Evolutionary conservation across 2,329 filamentous ascomycete genomes (phyloP).

Genomic region (Cercospora zeina): DNA sequence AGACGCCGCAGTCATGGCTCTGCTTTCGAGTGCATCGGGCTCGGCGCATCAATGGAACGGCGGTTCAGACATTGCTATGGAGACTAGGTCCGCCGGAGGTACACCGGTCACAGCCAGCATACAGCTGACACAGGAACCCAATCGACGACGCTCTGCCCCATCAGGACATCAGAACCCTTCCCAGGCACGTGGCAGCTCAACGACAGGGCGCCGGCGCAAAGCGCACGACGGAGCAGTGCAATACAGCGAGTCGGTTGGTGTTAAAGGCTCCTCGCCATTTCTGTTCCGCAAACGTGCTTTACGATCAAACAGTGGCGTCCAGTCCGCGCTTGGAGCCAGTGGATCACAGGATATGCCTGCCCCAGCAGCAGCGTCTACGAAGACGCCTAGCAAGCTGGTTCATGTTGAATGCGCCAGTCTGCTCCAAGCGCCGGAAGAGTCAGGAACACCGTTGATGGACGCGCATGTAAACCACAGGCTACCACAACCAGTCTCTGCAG

Average conservation of each 20-base stretch:
- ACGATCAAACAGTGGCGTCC: constrained; percentile 16
- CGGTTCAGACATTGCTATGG: neutral
- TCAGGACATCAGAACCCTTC: constrained; percentile 20
- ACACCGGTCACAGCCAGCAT: neutral
- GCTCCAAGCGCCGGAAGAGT: neutral
- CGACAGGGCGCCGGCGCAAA: constrained; percentile 12
- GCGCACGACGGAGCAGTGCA: neutral
- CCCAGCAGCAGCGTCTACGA: constrained; percentile 9
- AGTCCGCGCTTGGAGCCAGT: constrained; percentile 5
- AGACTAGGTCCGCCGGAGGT: neutral
- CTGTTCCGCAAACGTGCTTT: constrained; percentile 33
- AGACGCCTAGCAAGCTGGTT: constrained; percentile 13
- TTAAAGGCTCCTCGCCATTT: constrained; percentile 33
- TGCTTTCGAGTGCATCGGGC: neutral
- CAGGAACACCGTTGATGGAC: constrained; percentile 27
- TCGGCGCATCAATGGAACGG: neutral
- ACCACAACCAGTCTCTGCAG: constrained; percentile 12
- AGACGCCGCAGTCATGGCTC: neutral
- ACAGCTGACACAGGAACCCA: neutral
- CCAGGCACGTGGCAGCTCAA: neutral
- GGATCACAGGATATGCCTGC: neutral
- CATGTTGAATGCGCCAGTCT: constrained; percentile 13
- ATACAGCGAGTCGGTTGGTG: constrained; percentile 19
- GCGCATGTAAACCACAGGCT: constrained; percentile 27
- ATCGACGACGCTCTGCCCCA: constrained; percentile 24